Evolutionary conservation across 2,329 filamentous ascomycete genomes (phyloP).

Genomic region (Monascus ruber): DNA sequence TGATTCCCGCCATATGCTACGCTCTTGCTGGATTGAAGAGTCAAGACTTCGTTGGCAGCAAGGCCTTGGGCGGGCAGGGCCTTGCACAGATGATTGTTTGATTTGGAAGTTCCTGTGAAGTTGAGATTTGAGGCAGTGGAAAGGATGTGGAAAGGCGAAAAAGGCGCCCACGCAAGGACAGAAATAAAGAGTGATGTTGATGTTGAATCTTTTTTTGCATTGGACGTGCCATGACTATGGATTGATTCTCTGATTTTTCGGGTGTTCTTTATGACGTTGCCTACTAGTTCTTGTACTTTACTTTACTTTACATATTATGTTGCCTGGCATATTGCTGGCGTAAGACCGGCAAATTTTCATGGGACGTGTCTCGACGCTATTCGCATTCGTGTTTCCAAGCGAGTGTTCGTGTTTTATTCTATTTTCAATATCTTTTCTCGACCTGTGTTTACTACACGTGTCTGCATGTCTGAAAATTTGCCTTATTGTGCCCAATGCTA

Average conservation of each 20-base stretch:
- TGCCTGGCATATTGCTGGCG: no score
- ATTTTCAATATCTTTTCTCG: no score
- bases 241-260: constrained; percentile 4
- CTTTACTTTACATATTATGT: no score
- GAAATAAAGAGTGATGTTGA: neutral
- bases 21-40: constrained; percentile 32
- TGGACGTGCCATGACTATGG: constrained; percentile 13
- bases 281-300: constrained; percentile 1
- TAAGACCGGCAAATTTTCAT: no score
- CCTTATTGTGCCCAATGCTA: no score
- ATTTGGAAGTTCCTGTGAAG: constrained; percentile 1
- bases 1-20: constrained; percentile 71
- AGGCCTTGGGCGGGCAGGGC: constrained; percentile 86
- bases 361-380: no score
- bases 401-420: no score
- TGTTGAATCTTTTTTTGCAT: constrained; percentile 3
- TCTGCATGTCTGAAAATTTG: no score
- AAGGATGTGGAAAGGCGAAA: neutral
- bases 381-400: no score
- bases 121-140: neutral
- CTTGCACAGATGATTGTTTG: constrained; percentile 97
- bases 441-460: no score
- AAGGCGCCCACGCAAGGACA: neutral
- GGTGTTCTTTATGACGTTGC: constrained; percentile 7
- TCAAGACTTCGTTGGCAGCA: constrained; percentile 52